Conservation (phyloP, 139 green algal species). For the Trebouxia sp. region DNA sequence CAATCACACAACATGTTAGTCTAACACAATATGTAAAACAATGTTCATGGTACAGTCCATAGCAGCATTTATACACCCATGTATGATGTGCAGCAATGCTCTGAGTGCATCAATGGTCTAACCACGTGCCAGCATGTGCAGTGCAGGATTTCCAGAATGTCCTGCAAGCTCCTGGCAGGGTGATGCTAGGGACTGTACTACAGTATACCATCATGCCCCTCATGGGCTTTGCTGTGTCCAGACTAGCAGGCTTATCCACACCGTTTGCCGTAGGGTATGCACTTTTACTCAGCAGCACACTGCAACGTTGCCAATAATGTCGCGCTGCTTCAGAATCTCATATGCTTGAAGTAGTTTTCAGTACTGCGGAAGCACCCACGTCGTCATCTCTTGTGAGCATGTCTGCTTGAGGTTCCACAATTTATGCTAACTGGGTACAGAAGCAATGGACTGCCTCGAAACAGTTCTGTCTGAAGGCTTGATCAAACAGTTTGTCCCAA, state of each 20-base stretch:
- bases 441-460: too few species aligned
- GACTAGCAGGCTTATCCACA: slow-evolving; percentile 36
- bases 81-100: not conserved
- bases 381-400: too few species aligned
- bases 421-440: too few species aligned
- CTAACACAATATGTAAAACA: not conserved
- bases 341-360: too few species aligned
- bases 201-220: slow-evolving; percentile 84
- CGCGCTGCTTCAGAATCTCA: too few species aligned
- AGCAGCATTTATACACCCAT: not conserved
- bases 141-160: slow-evolving; percentile 35
- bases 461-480: too few species aligned
- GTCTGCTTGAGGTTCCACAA: too few species aligned
- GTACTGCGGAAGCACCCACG: too few species aligned
- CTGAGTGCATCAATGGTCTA: not conserved
- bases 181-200: slow-evolving; percentile 59
- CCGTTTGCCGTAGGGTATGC: slow-evolving; percentile 49
- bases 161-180: slow-evolving; percentile 44
- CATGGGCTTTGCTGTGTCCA: slow-evolving; percentile 58
- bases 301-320: too few species aligned
- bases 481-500: too few species aligned
- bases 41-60: not conserved
- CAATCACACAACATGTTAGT: not conserved
- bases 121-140: not conserved
- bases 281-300: not conserved